A percentile compares a stretch with the other conserved stretches of the same genome.
Conservation (phyloP, 805 yeast species). For the Ogataea populi-albae region DNA sequence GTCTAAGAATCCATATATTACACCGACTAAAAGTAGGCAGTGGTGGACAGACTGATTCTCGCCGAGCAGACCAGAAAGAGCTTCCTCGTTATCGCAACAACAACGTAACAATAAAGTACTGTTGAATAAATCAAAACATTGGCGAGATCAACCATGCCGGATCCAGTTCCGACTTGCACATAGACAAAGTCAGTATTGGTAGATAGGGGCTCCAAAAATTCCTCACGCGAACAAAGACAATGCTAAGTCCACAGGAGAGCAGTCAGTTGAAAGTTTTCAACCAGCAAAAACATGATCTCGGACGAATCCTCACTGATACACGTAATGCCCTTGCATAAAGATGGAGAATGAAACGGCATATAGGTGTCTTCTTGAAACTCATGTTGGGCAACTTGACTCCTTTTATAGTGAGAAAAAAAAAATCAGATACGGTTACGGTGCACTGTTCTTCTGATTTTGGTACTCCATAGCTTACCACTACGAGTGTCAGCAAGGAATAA, state of each 20-base stretch:
- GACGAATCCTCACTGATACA: constrained; percentile 99
- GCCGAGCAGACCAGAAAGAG: too few species aligned
- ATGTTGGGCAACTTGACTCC: constrained; percentile 2
- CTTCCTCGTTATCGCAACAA: too few species aligned
- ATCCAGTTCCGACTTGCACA: constrained; percentile 1
- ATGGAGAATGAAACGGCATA: constrained; percentile 34
- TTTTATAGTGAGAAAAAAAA: constrained; percentile 13
- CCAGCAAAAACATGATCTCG: constrained; percentile 99
- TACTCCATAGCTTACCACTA: too few species aligned
- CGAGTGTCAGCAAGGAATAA: too few species aligned
- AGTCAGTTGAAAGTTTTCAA: constrained; percentile 98
- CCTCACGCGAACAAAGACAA: constrained; percentile 49
- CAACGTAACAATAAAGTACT: too few species aligned
- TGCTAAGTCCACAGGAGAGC: constrained; percentile 49
- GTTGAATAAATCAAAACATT: constrained; percentile 18
- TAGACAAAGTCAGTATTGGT: constrained; percentile 1
- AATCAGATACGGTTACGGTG: too few species aligned
- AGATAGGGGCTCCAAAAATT: constrained; percentile 63
- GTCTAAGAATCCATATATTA: too few species aligned
- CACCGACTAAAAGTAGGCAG: too few species aligned
- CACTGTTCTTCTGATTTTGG: too few species aligned
- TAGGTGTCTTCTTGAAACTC: too few species aligned
- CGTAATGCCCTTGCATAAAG: constrained; percentile 99
- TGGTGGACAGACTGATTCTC: too few species aligned
- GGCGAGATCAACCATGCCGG: constrained; percentile 18